A percentile compares a stretch with the other conserved stretches of the same genome.
These are phyloP conservation scores for Huntiella moniliformis DNA, from an alignment of 2,329 filamentous ascomycete genomes.

Conservation along the genomic window DNA sequence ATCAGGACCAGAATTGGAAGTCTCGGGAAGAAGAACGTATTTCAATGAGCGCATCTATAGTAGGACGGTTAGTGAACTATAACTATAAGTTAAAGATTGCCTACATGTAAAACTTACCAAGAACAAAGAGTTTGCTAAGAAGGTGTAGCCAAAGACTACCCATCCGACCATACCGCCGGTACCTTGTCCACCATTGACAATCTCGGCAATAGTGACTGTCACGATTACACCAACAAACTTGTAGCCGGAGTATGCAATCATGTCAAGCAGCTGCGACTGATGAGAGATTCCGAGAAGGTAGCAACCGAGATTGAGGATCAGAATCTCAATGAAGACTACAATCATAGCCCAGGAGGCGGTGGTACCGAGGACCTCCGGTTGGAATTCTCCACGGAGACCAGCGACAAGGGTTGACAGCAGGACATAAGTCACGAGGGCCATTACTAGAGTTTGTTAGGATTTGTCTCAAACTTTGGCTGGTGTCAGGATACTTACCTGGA, in stretches of 20 bases:
- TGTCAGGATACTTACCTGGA: constrained; percentile 30
- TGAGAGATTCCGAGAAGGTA: constrained; percentile 90
- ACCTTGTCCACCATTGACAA: constrained; percentile 58
- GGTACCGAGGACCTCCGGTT: constrained; percentile 80
- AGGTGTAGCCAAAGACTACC: constrained; percentile 79
- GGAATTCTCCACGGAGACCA: constrained; percentile 75
- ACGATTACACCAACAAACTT: constrained; percentile 96
- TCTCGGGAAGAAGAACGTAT: constrained; percentile 87
- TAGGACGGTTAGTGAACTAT: not conserved
- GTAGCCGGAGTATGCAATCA: constrained; percentile 93
- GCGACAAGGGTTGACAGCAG: constrained; percentile 80
- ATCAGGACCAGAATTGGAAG: constrained; percentile 44
- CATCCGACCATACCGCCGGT: constrained; percentile 80
- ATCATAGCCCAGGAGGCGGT: constrained; percentile 71
- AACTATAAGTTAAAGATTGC: not conserved
- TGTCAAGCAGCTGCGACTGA: constrained; percentile 77
- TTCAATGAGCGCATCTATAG: constrained; percentile 77
- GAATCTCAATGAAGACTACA: constrained; percentile 71
- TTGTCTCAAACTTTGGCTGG: not conserved
- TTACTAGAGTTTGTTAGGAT: constrained; percentile 30
- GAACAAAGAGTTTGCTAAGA: constrained; percentile 86
- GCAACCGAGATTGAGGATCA: constrained; percentile 79
- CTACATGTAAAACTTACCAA: constrained; percentile 38
- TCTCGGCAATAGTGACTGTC: constrained; percentile 62
- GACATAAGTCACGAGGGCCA: constrained; percentile 96